Evolutionary conservation across 345 rosid genomes (phyloP), one percentile per base, ranked within the genome.

Genomic region (Eucalyptus cladocalyx): DNA sequence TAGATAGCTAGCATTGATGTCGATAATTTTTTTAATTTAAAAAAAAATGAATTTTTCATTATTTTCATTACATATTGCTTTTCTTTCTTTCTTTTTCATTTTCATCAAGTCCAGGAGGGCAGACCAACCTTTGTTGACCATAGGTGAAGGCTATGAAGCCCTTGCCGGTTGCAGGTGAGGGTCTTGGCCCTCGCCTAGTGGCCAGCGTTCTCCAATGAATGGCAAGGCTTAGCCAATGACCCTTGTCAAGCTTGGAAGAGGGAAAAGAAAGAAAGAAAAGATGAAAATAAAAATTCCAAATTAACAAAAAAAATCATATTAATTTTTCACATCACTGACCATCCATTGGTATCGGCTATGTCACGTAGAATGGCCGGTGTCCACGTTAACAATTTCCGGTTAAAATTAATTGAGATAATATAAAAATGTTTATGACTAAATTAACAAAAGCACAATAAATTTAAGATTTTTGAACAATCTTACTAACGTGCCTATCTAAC

Each of bases 301-400:
- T 9, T 9, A 9, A 56, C 23, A 23, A 53, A 50, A 54, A 56
- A 56, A 23, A 56, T 56, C 3, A 53, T 19, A 53, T 3, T 19
- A 53, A 53, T 19, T 19, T 53, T 53, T 53, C 24, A 53, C 58
- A 8, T 19, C 4, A 19, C 4, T 0, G 1, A 6, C 13, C 1
- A 24, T 56, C 13, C 30, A 56, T 56, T 10, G 5, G 30, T 23
- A 56, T 9, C 1, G 13, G 1, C 2, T 23, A 9, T 24, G 3
- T 1, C 12, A 23, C 30, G 1, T 56, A 24, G 0, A 24, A 23
- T 0, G 13, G 3, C 0, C 0, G 1, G 0, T 1, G 2, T 24
- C 1, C 1, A 24, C 6, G 5, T 56, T 9, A 56, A 1, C 6
- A 56, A 56, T 56, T 56, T 56, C 62, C 3, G 0, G 1, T 2